phyloP scores from a whole-genome alignment of 106 monocot genomes.

The Dendrobium catenatum region DNA sequence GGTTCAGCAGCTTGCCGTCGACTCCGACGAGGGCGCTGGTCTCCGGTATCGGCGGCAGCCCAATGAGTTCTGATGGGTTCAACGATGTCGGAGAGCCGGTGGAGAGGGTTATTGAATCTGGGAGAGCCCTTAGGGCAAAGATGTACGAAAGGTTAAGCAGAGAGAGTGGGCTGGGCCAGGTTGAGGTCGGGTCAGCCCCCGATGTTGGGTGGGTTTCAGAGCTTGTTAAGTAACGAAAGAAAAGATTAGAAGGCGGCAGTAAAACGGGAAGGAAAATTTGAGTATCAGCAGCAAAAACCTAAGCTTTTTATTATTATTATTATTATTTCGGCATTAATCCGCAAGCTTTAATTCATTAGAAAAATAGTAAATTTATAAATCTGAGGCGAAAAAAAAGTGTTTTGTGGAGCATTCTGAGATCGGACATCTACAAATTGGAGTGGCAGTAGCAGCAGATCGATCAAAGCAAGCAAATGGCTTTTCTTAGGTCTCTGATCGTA shows the following conservation, averaged over 20 bases:
- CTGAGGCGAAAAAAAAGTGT: neutral
- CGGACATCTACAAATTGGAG: neutral
- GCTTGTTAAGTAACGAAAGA: slow-evolving; percentile 15
- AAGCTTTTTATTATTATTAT: neutral
- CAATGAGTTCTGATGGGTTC: neutral
- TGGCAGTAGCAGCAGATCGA: neutral
- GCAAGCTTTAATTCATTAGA: neutral
- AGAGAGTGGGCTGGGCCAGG: neutral
- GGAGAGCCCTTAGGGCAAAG: slow-evolving; percentile 26
- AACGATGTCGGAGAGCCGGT: slow-evolving; percentile 4
- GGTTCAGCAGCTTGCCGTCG: slow-evolving; percentile 20
- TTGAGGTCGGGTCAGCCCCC: slow-evolving; percentile 2
- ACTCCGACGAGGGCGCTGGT: slow-evolving; percentile 7
- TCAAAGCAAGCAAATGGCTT: neutral
- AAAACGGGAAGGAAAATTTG: neutral
- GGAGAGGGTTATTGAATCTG: slow-evolving; percentile 20
- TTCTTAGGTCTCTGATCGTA: neutral
- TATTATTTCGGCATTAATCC: neutral
- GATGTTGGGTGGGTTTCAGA: slow-evolving; percentile 40
- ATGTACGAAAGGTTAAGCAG: slow-evolving; percentile 34
- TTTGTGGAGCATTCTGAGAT: neutral
- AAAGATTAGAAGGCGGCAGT: no score
- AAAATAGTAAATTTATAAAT: neutral
- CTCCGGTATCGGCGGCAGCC: neutral
- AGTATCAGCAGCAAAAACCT: neutral